Conservation (phyloP, 768 basidiomycete genomes). For the Pisolithus sp. region DNA sequence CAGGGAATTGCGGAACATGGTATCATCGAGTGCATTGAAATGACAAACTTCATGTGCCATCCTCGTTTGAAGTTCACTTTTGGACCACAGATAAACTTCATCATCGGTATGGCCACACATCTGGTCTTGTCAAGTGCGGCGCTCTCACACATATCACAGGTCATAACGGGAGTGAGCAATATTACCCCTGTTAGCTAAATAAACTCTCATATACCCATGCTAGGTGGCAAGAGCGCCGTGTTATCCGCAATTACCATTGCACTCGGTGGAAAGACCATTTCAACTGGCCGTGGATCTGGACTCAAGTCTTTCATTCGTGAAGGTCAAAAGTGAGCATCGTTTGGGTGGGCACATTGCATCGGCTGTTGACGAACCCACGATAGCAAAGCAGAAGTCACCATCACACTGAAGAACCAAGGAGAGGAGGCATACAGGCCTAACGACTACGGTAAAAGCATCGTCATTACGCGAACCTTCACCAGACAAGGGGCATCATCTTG, state of each 20-base stretch:
- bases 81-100: slow-evolving; percentile 94
- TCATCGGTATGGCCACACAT: slow-evolving; percentile 58
- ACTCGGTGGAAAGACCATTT: slow-evolving; percentile 87
- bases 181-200: neutral
- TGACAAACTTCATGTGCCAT: slow-evolving; percentile 97
- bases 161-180: slow-evolving; percentile 81
- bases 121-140: neutral
- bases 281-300: slow-evolving; percentile 83
- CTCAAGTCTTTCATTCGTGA: slow-evolving; percentile 83
- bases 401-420: slow-evolving; percentile 84
- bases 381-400: slow-evolving; percentile 58
- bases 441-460: slow-evolving; percentile 81
- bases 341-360: neutral
- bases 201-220: slow-evolving; percentile 3
- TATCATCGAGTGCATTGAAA: slow-evolving; percentile 79
- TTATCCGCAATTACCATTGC: slow-evolving; percentile 90
- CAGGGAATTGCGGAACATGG: slow-evolving; percentile 82
- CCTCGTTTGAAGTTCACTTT: slow-evolving; percentile 76
- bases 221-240: slow-evolving; percentile 94
- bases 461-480: slow-evolving; percentile 75
- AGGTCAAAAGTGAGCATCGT: slow-evolving; percentile 58
- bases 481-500: slow-evolving; percentile 72
- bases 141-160: slow-evolving; percentile 37
- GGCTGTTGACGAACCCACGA: slow-evolving; percentile 15
- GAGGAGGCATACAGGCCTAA: slow-evolving; percentile 82